phyloP scores from a whole-genome alignment of 352 stramenopile species.

The Phytophthora tubulina region DNA sequence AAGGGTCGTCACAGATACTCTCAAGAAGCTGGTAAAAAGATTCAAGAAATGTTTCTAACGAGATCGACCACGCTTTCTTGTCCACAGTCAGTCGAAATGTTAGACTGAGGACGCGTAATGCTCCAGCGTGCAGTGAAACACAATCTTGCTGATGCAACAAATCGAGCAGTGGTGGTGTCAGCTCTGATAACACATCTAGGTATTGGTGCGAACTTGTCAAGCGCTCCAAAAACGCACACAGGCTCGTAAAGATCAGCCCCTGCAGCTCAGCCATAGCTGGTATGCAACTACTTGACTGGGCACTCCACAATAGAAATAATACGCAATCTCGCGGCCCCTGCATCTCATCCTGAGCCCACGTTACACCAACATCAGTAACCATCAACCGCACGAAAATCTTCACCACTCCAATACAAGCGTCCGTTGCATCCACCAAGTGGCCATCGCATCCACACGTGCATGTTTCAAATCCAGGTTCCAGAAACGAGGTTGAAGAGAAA shows the following conservation, averaged over 20 bases:
- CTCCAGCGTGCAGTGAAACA: constrained; percentile 16
- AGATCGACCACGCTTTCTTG: constrained; percentile 36
- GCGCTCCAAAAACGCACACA: constrained; percentile 23
- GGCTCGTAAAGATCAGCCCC: constrained; percentile 5
- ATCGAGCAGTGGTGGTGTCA: constrained; percentile 20
- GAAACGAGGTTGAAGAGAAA: constrained; percentile 15
- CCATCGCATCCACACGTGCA: constrained; percentile 25
- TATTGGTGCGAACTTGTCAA: constrained; percentile 38
- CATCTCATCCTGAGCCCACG: constrained; percentile 38
- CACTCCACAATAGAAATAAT: constrained; percentile 28
- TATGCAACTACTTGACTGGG: neutral
- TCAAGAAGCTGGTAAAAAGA: constrained; percentile 31
- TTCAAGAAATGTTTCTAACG: constrained; percentile 28
- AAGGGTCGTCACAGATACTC: constrained; percentile 15
- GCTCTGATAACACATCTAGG: constrained; percentile 19
- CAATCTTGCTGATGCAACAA: constrained; percentile 22
- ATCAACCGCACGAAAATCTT: constrained; percentile 30
- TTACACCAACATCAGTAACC: constrained; percentile 22
- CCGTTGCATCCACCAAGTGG: neutral
- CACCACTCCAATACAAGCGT: constrained; percentile 25
- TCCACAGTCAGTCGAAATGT: constrained; percentile 32
- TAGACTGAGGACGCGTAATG: constrained; percentile 31
- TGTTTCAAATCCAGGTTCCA: constrained; percentile 5
- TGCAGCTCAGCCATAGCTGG: constrained; percentile 20
- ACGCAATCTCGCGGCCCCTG: constrained; percentile 29